phyloP scores from a whole-genome alignment of 2,329 filamentous ascomycete genomes.

The Apiospora marii region DNA sequence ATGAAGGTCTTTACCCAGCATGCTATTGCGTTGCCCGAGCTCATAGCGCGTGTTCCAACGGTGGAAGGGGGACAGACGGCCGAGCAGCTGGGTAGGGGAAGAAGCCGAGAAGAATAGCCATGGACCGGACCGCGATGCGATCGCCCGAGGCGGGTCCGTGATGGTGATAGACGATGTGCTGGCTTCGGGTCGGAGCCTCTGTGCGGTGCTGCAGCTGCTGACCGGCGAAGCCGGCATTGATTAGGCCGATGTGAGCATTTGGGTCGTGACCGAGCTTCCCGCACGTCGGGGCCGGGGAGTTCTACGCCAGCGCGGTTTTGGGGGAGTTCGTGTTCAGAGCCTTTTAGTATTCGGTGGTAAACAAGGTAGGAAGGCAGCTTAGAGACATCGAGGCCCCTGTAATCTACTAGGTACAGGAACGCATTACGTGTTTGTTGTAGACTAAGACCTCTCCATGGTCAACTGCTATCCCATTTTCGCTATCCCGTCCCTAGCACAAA shows the following conservation, averaged over 20 bases:
- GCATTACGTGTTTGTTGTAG: too few species aligned
- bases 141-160: conserved; percentile 51
- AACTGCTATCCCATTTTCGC: too few species aligned
- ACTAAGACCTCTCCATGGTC: too few species aligned
- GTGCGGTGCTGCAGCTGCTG: conserved; percentile 59
- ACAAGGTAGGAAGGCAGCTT: conserved; percentile 30
- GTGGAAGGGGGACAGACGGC: not conserved
- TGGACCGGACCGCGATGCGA: conserved; percentile 50
- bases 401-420: too few species aligned
- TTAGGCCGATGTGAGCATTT: conserved; percentile 52
- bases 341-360: conserved; percentile 59
- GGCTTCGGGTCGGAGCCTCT: conserved; percentile 62
- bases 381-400: not conserved
- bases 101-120: conserved; percentile 57
- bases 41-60: conserved; percentile 2
- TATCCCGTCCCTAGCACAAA: too few species aligned
- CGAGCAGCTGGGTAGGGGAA: conserved; percentile 44
- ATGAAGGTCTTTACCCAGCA: conserved; percentile 23
- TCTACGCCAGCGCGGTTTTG: conserved; percentile 58
- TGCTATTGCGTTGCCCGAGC: not conserved
- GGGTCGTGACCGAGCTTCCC: conserved; percentile 66
- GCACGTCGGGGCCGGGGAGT: conserved; percentile 58
- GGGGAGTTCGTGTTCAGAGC: conserved; percentile 56
- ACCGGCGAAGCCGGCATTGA: conserved; percentile 47
- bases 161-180: conserved; percentile 69